phyloP scores from a whole-genome alignment of 768 basidiomycete species.

The Rossbeevera mucosa region DNA sequence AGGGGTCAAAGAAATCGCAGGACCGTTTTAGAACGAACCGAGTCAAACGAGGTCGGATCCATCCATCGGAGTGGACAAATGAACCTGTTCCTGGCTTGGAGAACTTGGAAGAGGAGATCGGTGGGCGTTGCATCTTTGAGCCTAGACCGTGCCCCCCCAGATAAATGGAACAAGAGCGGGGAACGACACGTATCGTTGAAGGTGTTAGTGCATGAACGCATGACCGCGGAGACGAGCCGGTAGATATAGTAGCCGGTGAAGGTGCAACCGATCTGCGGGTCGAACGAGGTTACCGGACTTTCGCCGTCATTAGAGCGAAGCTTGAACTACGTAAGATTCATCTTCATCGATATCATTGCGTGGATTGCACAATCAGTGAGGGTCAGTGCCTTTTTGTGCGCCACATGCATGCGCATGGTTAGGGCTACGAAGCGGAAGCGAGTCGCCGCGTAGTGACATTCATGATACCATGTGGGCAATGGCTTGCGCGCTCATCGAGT shows the following conservation, averaged over 20 bases:
- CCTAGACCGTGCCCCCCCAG: background rate
- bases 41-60: background rate
- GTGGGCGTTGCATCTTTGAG: background rate
- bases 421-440: background rate
- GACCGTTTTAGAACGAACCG: background rate
- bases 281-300: background rate
- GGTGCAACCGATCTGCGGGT: background rate
- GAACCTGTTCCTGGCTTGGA: background rate
- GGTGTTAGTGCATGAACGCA: background rate
- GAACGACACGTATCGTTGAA: constrained; percentile 2
- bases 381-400: background rate
- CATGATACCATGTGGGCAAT: background rate
- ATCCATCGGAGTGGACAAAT: background rate
- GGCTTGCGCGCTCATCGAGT: background rate
- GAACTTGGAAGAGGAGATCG: background rate
- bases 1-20: background rate
- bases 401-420: background rate
- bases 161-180: background rate
- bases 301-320: background rate
- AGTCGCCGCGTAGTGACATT: background rate
- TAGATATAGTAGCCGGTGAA: background rate
- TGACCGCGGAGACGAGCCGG: constrained; percentile 1
- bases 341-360: background rate
- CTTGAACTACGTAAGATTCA: background rate
- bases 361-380: too few species aligned